Percentiles rank a stretch among this genome's conserved stretches.
Conservation (phyloP, 768 basidiomycete genomes). For the Tylopilus felleus region DNA sequence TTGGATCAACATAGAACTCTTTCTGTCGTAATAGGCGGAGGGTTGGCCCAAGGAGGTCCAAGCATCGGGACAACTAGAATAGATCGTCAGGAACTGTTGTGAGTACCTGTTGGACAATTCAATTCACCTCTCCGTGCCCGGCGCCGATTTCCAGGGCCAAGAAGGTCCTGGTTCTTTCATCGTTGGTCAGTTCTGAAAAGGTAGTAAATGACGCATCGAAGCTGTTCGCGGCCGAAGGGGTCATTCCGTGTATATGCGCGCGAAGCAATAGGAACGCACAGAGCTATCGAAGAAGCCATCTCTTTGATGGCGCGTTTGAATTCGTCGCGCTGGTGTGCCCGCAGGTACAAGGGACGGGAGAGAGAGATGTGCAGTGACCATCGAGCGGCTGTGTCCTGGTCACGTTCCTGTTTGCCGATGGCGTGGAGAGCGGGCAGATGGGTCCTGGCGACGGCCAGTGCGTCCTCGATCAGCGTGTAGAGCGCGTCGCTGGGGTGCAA, state of each 20-base stretch:
- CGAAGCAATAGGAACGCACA: conserved; percentile 38
- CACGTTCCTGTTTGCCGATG: conserved; percentile 31
- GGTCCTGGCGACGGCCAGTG: conserved; percentile 41
- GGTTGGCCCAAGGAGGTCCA: conserved; percentile 53
- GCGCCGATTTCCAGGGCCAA: conserved; percentile 80
- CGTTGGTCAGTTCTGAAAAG: conserved; percentile 71
- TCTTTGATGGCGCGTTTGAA: conserved; percentile 59
- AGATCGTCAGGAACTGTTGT: conserved; percentile 15
- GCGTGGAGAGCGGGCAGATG: conserved; percentile 47
- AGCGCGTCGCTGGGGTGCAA: conserved; percentile 44
- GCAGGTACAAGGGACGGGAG: conserved; percentile 76
- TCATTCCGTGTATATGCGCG: conserved; percentile 1
- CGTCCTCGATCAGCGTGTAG: conserved; percentile 43
- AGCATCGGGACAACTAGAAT: conserved; percentile 54
- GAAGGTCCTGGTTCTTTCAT: conserved; percentile 79
- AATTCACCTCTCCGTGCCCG: conserved; percentile 69
- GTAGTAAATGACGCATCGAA: conserved; percentile 71
- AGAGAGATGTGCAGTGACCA: conserved; percentile 80
- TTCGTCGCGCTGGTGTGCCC: conserved; percentile 74
- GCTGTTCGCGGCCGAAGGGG: conserved; percentile 38
- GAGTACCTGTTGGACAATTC: neutral
- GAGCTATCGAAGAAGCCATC: conserved; percentile 42
- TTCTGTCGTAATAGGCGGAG: conserved; percentile 65
- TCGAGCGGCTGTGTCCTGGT: neutral
- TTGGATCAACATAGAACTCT: conserved; percentile 74